Evolutionary conservation across 192 early-diverging fungal genomes (phyloP).

Genomic region (Gryganskiella cystojenkinii): DNA sequence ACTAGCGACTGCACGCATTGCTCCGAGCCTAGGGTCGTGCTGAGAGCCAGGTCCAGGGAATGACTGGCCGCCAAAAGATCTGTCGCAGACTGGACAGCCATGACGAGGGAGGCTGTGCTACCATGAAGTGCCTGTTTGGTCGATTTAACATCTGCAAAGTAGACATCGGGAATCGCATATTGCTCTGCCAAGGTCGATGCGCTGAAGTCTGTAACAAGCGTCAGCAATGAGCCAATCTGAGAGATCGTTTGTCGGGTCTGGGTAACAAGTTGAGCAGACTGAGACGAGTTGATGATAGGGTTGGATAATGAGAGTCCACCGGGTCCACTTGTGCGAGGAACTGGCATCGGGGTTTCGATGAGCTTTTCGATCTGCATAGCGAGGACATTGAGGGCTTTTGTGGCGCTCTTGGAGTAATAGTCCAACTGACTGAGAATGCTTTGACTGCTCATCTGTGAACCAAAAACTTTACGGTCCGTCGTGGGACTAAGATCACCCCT

Average conservation of each 20-base stretch:
- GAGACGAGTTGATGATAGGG: conserved; percentile 45
- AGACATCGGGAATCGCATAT: conserved; percentile 46
- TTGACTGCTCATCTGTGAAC: conserved; percentile 39
- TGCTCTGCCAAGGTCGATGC: conserved; percentile 29
- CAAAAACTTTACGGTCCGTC: conserved; percentile 45
- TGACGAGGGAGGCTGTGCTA: conserved; percentile 69
- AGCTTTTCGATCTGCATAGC: conserved; percentile 47
- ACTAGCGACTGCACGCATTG: conserved; percentile 25
- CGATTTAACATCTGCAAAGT: conserved; percentile 60
- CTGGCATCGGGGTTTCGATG: conserved; percentile 25
- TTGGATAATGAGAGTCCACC: conserved; percentile 18
- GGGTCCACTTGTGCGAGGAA: neutral
- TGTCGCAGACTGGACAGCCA: conserved; percentile 63
- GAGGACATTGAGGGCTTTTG: conserved; percentile 42
- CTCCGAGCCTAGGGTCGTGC: conserved; percentile 18
- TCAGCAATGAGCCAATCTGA: conserved; percentile 53
- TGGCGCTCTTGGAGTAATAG: conserved; percentile 49
- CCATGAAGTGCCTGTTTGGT: conserved; percentile 73
- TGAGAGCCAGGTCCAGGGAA: conserved; percentile 37
- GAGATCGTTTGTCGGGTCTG: conserved; percentile 52
- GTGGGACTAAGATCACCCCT: conserved; percentile 5
- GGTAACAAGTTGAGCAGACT: conserved; percentile 52
- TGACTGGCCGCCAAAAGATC: conserved; percentile 62
- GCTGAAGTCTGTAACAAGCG: conserved; percentile 51
- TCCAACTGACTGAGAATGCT: conserved; percentile 50